Evolutionary conservation across 2,329 filamentous ascomycete genomes (phyloP), one percentile per base, ranked within the genome.

Genomic region (Aureobasidium sp.): DNA sequence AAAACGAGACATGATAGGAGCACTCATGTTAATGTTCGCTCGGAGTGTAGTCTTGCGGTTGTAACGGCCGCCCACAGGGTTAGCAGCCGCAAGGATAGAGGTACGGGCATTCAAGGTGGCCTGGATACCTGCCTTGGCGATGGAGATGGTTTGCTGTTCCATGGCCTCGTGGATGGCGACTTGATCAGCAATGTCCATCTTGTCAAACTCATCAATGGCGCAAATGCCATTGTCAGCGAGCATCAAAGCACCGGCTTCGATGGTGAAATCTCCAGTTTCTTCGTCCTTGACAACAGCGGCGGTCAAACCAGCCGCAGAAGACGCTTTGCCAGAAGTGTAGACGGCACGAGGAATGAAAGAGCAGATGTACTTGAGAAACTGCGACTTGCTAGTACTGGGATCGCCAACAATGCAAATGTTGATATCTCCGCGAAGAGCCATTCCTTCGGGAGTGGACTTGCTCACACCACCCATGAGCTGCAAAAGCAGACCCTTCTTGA

Each of bases 121-220:
- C 74, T 99, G 94, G 63, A 99, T 99, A 70, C 94, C 94, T 5
- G 94, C 94, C 77, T 99, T 99, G 64, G 94, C 93, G 70, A 99
- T 99, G 9, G 91, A 97, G 67, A 99, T 99, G 5, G 94, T 99
- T 77, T 99, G 94, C 79, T 99, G 94, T 83, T 99, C 94, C 94
- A 99, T 99, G 63, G 94, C 94, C 85, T 99, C 94, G 82, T 99
- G 94, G 70, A 99, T 99, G 67, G 94, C 94, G 61, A 99, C 94
- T 77, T 99, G 94, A 73, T 99, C 94, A 58, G 80, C 86, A 65
- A 99, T 89, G 70, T 99, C 94, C 94, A 99, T 99, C 79, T 99
- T 99, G 84, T 99, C 94, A 69, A 99, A 99, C 73, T 99, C 94
- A 72, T 99, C 94, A 72, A 99, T 99, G 63, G 91, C 92, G 75